Percentiles rank a stretch among this genome's conserved stretches.
Evolutionary conservation across 371 early-diverging fungal species (phyloP).

Genomic region (Haplosporangium sp.): DNA sequence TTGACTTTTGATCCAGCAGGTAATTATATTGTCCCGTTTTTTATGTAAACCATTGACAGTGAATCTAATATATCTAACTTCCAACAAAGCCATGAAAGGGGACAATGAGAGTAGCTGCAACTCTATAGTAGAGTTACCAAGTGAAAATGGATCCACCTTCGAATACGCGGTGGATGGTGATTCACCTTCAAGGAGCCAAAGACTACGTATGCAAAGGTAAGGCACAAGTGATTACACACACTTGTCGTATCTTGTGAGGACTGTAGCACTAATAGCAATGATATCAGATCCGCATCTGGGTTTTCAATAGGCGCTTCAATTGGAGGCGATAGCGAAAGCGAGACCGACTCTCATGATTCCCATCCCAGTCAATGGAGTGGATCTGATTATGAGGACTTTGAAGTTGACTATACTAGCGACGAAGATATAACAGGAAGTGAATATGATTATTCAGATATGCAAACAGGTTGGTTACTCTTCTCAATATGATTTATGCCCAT

Average conservation of each 20-base stretch:
- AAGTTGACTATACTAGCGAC: constrained; percentile 31
- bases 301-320: constrained; percentile 35
- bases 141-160: constrained; percentile 38
- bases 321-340: constrained; percentile 23
- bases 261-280: not conserved
- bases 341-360: constrained; percentile 24
- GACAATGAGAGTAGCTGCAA: constrained; percentile 13
- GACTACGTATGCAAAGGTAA: constrained; percentile 29
- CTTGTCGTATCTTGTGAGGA: not conserved
- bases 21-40: constrained; percentile 21
- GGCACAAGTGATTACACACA: not conserved
- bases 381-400: constrained; percentile 39
- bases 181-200: constrained; percentile 1
- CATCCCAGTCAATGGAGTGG: constrained; percentile 12
- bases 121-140: constrained; percentile 35
- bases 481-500: not conserved
- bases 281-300: constrained; percentile 24
- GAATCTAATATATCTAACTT: not conserved
- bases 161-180: constrained; percentile 26
- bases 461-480: constrained; percentile 8
- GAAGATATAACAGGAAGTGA: constrained; percentile 25
- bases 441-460: constrained; percentile 13
- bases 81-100: constrained; percentile 22
- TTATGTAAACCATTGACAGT: not conserved
- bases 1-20: constrained; percentile 61